These are phyloP conservation scores for Camellia lanceoleosa DNA, from an alignment of 148 eudicot genomes.

Conservation along the genomic window DNA sequence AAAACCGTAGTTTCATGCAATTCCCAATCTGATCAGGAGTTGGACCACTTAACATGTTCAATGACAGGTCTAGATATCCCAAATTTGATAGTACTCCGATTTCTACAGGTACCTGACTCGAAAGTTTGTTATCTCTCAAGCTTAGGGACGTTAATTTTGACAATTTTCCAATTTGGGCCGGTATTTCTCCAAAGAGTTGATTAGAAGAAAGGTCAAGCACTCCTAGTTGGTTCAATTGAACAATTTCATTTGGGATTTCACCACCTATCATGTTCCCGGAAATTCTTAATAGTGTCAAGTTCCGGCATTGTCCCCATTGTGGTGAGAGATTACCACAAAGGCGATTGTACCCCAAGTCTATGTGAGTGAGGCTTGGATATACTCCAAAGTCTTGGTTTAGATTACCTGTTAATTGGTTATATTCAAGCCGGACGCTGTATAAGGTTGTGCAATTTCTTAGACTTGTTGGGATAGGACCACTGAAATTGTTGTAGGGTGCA, in stretches of 20 bases:
- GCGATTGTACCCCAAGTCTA: neutral
- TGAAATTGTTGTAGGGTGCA: neutral
- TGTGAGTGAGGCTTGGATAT: neutral
- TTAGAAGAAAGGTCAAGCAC: neutral
- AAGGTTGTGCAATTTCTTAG: constrained; percentile 3
- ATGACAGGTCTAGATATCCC: constrained; percentile 16
- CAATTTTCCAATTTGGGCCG: neutral
- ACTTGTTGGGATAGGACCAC: neutral
- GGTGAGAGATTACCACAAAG: neutral
- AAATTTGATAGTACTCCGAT: constrained; percentile 3
- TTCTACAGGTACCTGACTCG: constrained; percentile 10
- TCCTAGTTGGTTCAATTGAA: neutral
- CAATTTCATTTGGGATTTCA: neutral
- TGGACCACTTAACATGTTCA: constrained; percentile 18
- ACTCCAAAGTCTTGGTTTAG: neutral
- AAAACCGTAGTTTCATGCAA: neutral
- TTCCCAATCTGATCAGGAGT: constrained; percentile 22
- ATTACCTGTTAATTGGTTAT: neutral
- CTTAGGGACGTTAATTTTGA: constrained; percentile 1
- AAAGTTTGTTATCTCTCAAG: constrained; percentile 20
- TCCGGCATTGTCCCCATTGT: neutral
- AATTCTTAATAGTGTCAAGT: neutral
- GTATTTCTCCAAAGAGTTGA: neutral
- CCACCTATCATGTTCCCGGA: neutral
- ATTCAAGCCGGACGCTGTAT: neutral